phyloP scores from a whole-genome alignment of 129 eudicot genomes.

The Solidago caesia region DNA sequence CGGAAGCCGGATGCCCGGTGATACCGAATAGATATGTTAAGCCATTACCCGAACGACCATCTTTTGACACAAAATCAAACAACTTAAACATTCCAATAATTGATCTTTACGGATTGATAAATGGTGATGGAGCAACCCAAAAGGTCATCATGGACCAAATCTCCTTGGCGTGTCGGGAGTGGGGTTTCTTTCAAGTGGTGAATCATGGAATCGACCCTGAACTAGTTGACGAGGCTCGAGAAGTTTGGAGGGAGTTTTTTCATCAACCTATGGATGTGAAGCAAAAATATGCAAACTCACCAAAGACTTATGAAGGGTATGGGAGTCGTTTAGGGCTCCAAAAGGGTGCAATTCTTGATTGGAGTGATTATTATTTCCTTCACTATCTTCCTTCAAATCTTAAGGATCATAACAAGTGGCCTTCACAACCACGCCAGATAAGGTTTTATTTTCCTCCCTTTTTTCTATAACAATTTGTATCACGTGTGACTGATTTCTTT shows the following conservation, averaged over 20 bases:
- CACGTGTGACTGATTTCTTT: too few species aligned
- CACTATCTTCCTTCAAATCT: conserved; percentile 67
- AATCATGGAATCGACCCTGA: conserved; percentile 68
- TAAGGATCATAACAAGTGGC: conserved; percentile 78
- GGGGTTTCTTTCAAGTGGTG: conserved; percentile 83
- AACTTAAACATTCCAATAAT: conserved; percentile 54
- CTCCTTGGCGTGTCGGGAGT: conserved; percentile 54
- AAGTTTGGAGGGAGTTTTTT: conserved; percentile 69
- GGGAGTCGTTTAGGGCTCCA: conserved; percentile 77
- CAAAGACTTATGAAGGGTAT: conserved; percentile 76
- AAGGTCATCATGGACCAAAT: conserved; percentile 29
- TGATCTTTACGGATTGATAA: conserved; percentile 45
- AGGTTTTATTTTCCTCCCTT: conserved; percentile 33
- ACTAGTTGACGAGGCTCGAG: conserved; percentile 57
- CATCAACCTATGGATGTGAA: conserved; percentile 79
- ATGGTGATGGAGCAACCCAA: conserved; percentile 17
- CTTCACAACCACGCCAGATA: conserved; percentile 54
- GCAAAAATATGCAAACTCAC: conserved; percentile 64
- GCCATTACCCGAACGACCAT: conserved; percentile 56
- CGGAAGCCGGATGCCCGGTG: conserved; percentile 31
- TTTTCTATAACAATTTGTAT: too few species aligned
- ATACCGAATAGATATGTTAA: conserved; percentile 67
- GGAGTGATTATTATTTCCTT: conserved; percentile 84
- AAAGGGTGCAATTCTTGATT: conserved; percentile 84
- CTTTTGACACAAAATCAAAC: not conserved